Evolutionary conservation across 2,329 filamentous ascomycete species (phyloP).

Genomic region (Fusarium xylarioides): DNA sequence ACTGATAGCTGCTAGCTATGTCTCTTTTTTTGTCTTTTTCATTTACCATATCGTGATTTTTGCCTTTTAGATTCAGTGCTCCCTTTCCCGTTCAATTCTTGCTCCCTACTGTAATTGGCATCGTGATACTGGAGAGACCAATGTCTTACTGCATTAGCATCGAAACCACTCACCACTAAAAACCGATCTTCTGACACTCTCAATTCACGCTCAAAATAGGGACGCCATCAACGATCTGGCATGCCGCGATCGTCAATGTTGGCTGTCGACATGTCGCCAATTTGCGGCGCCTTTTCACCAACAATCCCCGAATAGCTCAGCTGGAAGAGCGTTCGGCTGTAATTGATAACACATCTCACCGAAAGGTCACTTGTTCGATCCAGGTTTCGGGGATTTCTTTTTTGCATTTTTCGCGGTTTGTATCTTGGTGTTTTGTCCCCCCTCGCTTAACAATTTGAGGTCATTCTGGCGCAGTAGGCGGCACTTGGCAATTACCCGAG

Average conservation of each 20-base stretch:
- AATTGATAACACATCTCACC: conserved; percentile 17
- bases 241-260: not conserved
- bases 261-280: not conserved
- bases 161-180: not conserved
- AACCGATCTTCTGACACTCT: no score
- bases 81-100: no score
- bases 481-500: rapidly evolving
- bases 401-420: not conserved
- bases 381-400: conserved; percentile 23
- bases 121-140: not conserved
- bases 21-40: not conserved
- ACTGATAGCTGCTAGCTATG: conserved; percentile 20
- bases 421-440: not conserved
- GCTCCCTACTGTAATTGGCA: rapidly evolving
- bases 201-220: rapidly evolving
- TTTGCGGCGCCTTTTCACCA: conserved; percentile 29
- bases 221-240: rapidly evolving
- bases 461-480: rapidly evolving
- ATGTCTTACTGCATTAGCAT: rapidly evolving
- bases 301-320: conserved; percentile 35
- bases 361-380: conserved; percentile 34
- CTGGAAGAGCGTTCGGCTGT: conserved; percentile 31
- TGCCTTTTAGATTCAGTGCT: not conserved
- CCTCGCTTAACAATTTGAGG: not conserved
- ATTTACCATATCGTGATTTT: not conserved